Conservation (phyloP, 1,284 basidiomycete genomes). For the Apiotrichum laibachii region DNA sequence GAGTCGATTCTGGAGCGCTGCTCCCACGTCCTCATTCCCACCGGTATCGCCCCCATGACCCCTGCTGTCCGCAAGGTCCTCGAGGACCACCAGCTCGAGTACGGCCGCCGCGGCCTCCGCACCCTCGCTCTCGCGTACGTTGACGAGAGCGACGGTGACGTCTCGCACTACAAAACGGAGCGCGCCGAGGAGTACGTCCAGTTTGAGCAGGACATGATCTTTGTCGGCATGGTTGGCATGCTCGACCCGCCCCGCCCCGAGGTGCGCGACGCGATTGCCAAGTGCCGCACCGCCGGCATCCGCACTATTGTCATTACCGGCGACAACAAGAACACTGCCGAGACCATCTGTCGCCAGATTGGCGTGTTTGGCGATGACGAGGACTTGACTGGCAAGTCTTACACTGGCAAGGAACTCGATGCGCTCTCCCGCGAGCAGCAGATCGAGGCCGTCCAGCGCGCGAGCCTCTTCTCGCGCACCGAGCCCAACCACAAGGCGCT, state of each 20-base stretch:
- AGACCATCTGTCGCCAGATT: conserved; percentile 93
- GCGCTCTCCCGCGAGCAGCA: conserved; percentile 75
- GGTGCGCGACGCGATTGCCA: conserved; percentile 79
- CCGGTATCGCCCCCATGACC: conserved; percentile 62
- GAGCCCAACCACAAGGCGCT: conserved; percentile 94
- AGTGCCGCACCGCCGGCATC: conserved; percentile 90
- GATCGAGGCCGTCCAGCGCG: conserved; percentile 76
- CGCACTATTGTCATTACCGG: conserved; percentile 97
- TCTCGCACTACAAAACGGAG: conserved; percentile 73
- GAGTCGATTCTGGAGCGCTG: conserved; percentile 91
- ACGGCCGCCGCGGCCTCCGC: conserved; percentile 78
- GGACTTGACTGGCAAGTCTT: conserved; percentile 85
- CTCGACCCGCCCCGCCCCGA: conserved; percentile 96
- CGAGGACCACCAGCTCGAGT: conserved; percentile 63
- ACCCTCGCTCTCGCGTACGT: conserved; percentile 88
- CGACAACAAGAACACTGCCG: conserved; percentile 96
- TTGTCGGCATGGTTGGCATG: conserved; percentile 96
- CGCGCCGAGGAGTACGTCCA: conserved; percentile 75
- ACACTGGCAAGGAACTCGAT: conserved; percentile 90
- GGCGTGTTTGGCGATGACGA: conserved; percentile 83
- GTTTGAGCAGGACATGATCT: conserved; percentile 86
- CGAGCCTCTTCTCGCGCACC: conserved; percentile 86
- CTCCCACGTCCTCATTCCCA: conserved; percentile 67
- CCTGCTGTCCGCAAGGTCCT: conserved; percentile 62
- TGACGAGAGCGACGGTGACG: conserved; percentile 72